Conservation (phyloP, 306 rosid genomes). For the Crotalaria pallida region DNA sequence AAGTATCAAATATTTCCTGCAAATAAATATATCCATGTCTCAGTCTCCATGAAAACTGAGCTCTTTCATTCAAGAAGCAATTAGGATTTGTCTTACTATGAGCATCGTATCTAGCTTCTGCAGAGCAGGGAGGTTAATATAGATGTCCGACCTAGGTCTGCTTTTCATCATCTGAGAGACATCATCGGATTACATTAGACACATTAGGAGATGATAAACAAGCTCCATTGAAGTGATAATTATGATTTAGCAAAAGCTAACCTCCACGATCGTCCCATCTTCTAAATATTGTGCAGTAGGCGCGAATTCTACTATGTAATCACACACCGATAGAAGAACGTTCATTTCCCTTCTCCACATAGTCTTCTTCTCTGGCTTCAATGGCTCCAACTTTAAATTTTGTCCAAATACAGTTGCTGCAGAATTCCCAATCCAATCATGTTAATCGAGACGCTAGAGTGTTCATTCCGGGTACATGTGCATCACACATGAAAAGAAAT, state of each 20-base stretch:
- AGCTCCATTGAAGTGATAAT: background rate
- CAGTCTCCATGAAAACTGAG: background rate
- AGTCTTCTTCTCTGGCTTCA: slow-evolving; percentile 75
- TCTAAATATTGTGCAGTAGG: slow-evolving; percentile 59
- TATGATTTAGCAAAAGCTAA: slow-evolving; percentile 18
- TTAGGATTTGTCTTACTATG: slow-evolving; percentile 44
- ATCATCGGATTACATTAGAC: background rate
- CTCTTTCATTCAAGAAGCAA: background rate
- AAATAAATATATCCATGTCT: background rate
- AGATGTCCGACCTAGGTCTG: slow-evolving; percentile 80
- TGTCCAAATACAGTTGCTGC: slow-evolving; percentile 96
- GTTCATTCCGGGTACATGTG: too few relatives aligned
- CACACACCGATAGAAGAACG: slow-evolving; percentile 86
- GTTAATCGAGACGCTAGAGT: too few relatives aligned
- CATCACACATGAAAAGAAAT: background rate
- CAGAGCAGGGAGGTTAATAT: slow-evolving; percentile 85
- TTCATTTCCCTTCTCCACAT: slow-evolving; percentile 98
- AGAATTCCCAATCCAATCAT: slow-evolving; percentile 13
- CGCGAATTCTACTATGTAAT: slow-evolving; percentile 77
- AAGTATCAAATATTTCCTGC: slow-evolving; percentile 82
- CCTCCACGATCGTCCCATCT: slow-evolving; percentile 83
- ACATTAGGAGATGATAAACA: background rate
- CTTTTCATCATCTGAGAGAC: slow-evolving; percentile 73
- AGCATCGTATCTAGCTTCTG: slow-evolving; percentile 96
- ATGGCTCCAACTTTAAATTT: slow-evolving; percentile 77